Percentiles rank a stretch among this genome's conserved stretches.
phyloP scores from a whole-genome alignment of 1,139 yeast species.

The Geotrichum fermentans region DNA sequence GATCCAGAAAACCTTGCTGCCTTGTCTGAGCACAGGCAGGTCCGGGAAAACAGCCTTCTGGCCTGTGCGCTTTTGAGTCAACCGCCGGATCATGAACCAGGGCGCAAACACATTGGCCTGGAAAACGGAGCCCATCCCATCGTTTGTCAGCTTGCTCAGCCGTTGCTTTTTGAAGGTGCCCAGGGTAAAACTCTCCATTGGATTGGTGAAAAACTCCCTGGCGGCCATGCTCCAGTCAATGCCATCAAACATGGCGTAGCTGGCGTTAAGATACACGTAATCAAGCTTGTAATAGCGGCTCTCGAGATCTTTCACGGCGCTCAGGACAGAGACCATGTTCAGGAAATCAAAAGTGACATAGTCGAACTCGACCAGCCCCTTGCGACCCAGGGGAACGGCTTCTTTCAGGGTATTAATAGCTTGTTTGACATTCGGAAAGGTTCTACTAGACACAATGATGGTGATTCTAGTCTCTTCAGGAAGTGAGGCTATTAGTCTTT shows the following conservation, averaged over 20 bases:
- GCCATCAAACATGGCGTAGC: conserved; percentile 81
- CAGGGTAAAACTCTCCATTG: conserved; percentile 65
- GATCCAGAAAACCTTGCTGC: conserved; percentile 75
- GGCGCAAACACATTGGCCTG: conserved; percentile 97
- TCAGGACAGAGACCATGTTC: conserved; percentile 79
- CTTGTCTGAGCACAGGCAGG: conserved; percentile 46
- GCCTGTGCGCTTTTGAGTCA: conserved; percentile 10
- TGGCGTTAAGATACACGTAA: conserved; percentile 79
- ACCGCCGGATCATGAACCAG: conserved; percentile 50
- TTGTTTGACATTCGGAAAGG: conserved; percentile 75
- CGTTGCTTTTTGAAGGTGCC: conserved; percentile 80
- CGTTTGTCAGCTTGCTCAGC: conserved; percentile 66
- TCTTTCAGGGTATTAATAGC: conserved; percentile 60
- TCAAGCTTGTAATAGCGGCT: conserved; percentile 63
- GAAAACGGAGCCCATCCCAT: conserved; percentile 77
- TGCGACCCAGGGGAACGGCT: conserved; percentile 37
- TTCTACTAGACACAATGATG: conserved; percentile 80
- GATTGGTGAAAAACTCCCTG: conserved; percentile 56
- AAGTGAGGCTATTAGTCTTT: conserved; percentile 60
- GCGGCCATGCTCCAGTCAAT: conserved; percentile 79
- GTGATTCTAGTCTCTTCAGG: conserved; percentile 57
- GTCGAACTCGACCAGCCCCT: conserved; percentile 71
- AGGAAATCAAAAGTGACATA: conserved; percentile 81
- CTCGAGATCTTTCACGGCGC: conserved; percentile 66
- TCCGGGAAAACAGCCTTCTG: conserved; percentile 44